Evolutionary conservation across 352 stramenopile genomes (phyloP), one percentile per base, ranked within the genome.

Genomic region (Phytophthora palmivora): DNA sequence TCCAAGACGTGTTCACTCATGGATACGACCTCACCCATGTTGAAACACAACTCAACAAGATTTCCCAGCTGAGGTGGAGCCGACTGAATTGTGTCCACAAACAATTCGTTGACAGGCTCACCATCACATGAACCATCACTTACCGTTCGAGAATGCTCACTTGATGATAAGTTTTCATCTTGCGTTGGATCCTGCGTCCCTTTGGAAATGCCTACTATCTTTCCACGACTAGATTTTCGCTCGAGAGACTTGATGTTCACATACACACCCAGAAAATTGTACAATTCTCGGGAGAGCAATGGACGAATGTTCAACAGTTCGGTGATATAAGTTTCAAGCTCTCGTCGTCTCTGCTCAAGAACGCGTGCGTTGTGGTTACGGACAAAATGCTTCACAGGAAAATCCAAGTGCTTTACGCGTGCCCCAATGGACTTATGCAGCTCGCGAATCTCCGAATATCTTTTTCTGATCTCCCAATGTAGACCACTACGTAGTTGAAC

Each of bases 181-280:
- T 26, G 18, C 19, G 15, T 8, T n/a, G 37, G 37, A 24, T 24
- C n/a, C 37, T 34, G 14, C 8, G 28, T 19, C 11, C 48, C 1
- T 34, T 34, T 34, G 30, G 30, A 12, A 9, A 7, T 10, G 7
- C 11, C 30, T 3, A 34, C 7, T 2, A 14, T 3, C 11, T 34
- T 34, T 34, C 11, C 30, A 10, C 3, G 30, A 34, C 30, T 11
- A 14, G 30, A 4, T 34, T 34, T 34, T 3, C 10, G 47, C 12
- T 54, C 47, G 16, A 22, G 34, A 2, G 30, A 32, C 18, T 56
- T 56, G 33, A 56, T 45, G 21, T 56, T 56, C 15, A 37, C 34
- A 21, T 56, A 56, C 7, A 56, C 48, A 11, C 48, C 48, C 4
- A 56, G n/a, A 14, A 56, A 56, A 46, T 56, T 56, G 48, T 45